Evolutionary conservation across 1,284 basidiomycete species (phyloP).

Genomic region (Mycena sp.): DNA sequence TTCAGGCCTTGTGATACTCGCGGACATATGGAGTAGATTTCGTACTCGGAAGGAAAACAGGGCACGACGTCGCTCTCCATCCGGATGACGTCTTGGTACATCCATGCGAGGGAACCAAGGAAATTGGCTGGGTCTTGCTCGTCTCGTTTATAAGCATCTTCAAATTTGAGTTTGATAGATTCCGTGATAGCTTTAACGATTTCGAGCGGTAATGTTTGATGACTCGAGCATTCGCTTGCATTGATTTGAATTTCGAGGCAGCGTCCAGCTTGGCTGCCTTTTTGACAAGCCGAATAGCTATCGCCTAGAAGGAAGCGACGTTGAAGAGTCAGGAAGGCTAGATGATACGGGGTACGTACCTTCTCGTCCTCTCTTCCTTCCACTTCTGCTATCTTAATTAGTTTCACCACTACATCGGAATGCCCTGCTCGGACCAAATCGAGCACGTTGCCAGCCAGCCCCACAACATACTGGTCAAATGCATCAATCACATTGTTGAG

Average conservation of each 20-base stretch:
- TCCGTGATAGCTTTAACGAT: slow-evolving; percentile 85
- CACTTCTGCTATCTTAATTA: slow-evolving; percentile 94
- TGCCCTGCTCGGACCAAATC: slow-evolving; percentile 85
- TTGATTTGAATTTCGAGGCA: slow-evolving; percentile 89
- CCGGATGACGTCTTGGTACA: slow-evolving; percentile 94
- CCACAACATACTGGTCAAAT: slow-evolving; percentile 91
- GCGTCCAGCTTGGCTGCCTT: slow-evolving; percentile 91
- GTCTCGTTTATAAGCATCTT: slow-evolving; percentile 71
- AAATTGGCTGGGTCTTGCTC: slow-evolving; percentile 77
- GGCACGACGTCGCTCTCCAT: slow-evolving; percentile 89
- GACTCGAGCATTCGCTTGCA: slow-evolving; percentile 92
- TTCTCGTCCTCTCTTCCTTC: slow-evolving; percentile 97
- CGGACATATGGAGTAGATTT: slow-evolving; percentile 89
- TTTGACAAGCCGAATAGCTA: slow-evolving; percentile 93
- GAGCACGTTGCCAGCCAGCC: slow-evolving; percentile 81
- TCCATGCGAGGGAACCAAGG: slow-evolving; percentile 86
- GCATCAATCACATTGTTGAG: slow-evolving; percentile 82
- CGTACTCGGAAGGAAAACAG: slow-evolving; percentile 93
- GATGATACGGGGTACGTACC: slow-evolving; percentile 54
- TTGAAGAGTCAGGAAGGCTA: background rate
- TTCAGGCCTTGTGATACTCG: slow-evolving; percentile 94
- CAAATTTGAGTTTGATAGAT: slow-evolving; percentile 81
- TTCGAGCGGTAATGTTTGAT: slow-evolving; percentile 96
- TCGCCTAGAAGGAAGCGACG: slow-evolving; percentile 64
- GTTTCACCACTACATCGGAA: slow-evolving; percentile 86